Conservation (phyloP, 495 filamentous ascomycete species). For the Xanthoparmelia taractica region DNA sequence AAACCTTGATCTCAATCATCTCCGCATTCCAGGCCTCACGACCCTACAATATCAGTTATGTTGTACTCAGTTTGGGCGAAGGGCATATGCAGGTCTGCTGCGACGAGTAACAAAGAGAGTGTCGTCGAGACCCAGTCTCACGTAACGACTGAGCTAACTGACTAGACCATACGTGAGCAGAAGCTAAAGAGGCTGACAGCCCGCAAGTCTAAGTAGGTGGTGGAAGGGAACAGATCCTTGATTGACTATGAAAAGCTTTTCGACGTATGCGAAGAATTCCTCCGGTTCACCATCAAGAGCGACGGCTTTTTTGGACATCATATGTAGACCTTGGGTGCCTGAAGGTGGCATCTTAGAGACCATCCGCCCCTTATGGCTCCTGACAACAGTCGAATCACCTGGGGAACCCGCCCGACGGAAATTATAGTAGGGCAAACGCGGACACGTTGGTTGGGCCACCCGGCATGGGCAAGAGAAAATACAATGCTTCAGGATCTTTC, state of each 20-base stretch:
- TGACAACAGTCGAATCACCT: slow-evolving; percentile 17
- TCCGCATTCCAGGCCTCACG: slow-evolving; percentile 26
- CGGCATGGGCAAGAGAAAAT: slow-evolving; percentile 13
- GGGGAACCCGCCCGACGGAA: slow-evolving; percentile 15
- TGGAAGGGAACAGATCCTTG: slow-evolving; percentile 5
- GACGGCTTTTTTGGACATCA: slow-evolving; percentile 27
- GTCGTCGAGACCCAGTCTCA: slow-evolving; percentile 1
- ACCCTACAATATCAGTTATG: slow-evolving; percentile 26
- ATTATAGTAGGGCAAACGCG: slow-evolving; percentile 22
- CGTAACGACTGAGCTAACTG: background rate
- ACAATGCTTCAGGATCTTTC: slow-evolving; percentile 19
- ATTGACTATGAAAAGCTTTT: slow-evolving; percentile 21
- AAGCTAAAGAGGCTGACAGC: slow-evolving; percentile 3
- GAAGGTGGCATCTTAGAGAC: slow-evolving; percentile 1
- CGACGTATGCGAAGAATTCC: slow-evolving; percentile 25
- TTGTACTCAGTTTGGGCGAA: slow-evolving; percentile 25
- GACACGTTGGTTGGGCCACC: slow-evolving; percentile 27
- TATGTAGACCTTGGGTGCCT: slow-evolving; percentile 31
- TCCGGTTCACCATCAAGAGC: slow-evolving; percentile 21
- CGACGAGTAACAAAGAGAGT: background rate
- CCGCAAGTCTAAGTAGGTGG: background rate
- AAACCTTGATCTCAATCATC: slow-evolving; percentile 27
- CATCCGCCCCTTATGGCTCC: slow-evolving; percentile 24
- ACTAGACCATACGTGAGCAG: background rate
- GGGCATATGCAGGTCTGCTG: slow-evolving; percentile 17